Base-by-base conservation (phyloP, 257 asterid genomes). In the Mentha longifolia region DNA sequence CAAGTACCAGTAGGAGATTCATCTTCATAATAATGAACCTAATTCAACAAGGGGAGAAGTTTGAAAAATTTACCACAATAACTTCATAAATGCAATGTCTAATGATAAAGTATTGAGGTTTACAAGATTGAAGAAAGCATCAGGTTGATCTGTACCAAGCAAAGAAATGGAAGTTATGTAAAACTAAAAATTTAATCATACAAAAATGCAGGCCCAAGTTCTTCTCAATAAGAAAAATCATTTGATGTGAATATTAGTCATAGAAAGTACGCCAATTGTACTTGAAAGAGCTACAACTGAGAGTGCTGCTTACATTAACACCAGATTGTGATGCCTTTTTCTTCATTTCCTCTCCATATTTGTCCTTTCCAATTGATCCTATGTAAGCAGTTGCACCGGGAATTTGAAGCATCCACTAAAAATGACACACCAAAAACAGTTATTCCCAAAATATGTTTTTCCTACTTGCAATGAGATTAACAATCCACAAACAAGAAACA, bases 331-430 rank as follows among this genome's bases (percentile, higher is more conserved):
- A 71, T 56, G 96, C 90, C 58, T 85, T 81, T 77, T 86, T 89
- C 89, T 89, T 89, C 97, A 94, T 94, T 79, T 88, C 92, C 71
- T 86, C 97, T 33, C 95, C 96, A 60, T 68, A 90, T 80, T 88
- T 93, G 68, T 85, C 90, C 80, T 83, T 85, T n/a, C 90, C 90
- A 58, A 85, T 85, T 52, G 86, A 78, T 39, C 90, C 90, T 39
- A 85, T 85, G 80, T 78, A 94, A 81, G 92, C 76, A 33, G 99
- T 86, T 69, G 97, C 95, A 70, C 93, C 97, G 46, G 97, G 83
- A 68, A 71, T 78, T 85, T 85, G 87, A 9, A 85, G 74, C 85
- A 85, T 81, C 91, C 82, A 81, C 85, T 81, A 65, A 47, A 64
- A 80, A 65, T 19, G 41, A 63, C 52, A 47, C 16, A 59, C 31